These are phyloP conservation scores for Cercospora nicotianae DNA, from an alignment of 2,329 filamentous ascomycete species.

Conservation along the genomic window DNA sequence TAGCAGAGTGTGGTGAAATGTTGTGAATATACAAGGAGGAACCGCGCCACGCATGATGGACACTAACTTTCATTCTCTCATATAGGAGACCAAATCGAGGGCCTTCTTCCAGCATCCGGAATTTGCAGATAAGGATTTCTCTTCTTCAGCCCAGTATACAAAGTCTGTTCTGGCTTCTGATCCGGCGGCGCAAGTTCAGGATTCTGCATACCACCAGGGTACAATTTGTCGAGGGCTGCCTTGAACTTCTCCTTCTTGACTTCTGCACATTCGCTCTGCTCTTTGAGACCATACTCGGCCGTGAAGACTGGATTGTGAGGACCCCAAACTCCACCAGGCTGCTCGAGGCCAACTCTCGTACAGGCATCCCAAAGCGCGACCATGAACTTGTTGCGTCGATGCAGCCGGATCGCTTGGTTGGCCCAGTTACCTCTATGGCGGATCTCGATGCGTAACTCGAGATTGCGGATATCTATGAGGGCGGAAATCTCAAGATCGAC, in stretches of 20 bases:
- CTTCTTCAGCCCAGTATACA: constrained; percentile 23
- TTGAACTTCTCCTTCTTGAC: constrained; percentile 7
- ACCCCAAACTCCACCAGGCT: constrained; percentile 67
- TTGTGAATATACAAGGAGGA: too few relatives aligned
- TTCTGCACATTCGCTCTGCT: neutral
- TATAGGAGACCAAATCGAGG: constrained; percentile 12
- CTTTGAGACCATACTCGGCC: constrained; percentile 34
- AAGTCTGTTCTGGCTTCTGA: constrained; percentile 20
- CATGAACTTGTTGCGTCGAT: constrained; percentile 90
- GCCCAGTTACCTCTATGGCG: constrained; percentile 44
- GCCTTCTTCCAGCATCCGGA: constrained; percentile 6
- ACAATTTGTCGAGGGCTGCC: neutral
- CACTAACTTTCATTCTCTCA: neutral
- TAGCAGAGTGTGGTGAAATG: too few relatives aligned
- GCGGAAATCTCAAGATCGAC: constrained; percentile 37
- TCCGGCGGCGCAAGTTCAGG: neutral
- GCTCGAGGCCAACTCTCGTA: constrained; percentile 79
- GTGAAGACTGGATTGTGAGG: constrained; percentile 70
- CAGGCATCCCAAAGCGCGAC: constrained; percentile 80
- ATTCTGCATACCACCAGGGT: neutral
- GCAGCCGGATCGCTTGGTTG: constrained; percentile 74
- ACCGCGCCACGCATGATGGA: too few relatives aligned
- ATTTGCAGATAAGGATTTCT: constrained; percentile 7
- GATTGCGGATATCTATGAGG: constrained; percentile 34
- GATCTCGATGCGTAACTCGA: constrained; percentile 33